phyloP scores from a whole-genome alignment of 2,329 filamentous ascomycete genomes.

The Aspergillus quadricinctus region DNA sequence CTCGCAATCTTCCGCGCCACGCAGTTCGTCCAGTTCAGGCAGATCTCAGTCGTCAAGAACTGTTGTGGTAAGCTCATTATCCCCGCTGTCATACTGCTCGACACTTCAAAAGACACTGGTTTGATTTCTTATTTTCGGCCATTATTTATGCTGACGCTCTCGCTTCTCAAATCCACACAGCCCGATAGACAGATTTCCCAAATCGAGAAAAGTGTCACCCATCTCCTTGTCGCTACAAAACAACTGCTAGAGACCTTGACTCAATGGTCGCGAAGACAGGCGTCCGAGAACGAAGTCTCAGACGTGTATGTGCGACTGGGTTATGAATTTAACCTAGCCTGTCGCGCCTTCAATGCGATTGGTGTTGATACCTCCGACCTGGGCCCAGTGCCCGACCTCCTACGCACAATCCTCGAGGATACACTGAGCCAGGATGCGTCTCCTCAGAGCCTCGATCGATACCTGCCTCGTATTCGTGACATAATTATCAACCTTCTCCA shows the following conservation, averaged over 20 bases:
- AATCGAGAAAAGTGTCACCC: slow-evolving; percentile 98
- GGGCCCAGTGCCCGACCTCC: slow-evolving; percentile 86
- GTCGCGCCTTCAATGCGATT: slow-evolving; percentile 92
- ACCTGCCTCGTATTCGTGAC: slow-evolving; percentile 88
- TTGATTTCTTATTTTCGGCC: not conserved
- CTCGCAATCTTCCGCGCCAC: slow-evolving; percentile 56
- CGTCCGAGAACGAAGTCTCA: slow-evolving; percentile 90
- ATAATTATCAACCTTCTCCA: slow-evolving; percentile 98
- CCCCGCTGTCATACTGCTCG: not conserved
- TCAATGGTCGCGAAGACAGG: slow-evolving; percentile 90
- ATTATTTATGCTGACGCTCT: slow-evolving; percentile 5
- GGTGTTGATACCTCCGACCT: slow-evolving; percentile 93
- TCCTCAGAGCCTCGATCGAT: slow-evolving; percentile 86
- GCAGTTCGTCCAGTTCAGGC: slow-evolving; percentile 62
- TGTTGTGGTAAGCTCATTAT: slow-evolving; percentile 52
- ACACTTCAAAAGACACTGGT: not conserved
- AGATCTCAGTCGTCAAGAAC: slow-evolving; percentile 56
- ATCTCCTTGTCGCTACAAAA: slow-evolving; percentile 95
- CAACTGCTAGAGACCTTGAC: slow-evolving; percentile 96
- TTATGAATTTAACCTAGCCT: slow-evolving; percentile 99
- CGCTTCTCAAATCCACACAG: slow-evolving; percentile 37
- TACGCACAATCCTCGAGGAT: slow-evolving; percentile 88
- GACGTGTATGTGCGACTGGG: slow-evolving; percentile 96
- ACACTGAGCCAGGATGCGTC: slow-evolving; percentile 96
- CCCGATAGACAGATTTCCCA: slow-evolving; percentile 77